Percentiles rank a stretch among this genome's conserved stretches.
Conservation (phyloP, 1,284 basidiomycete genomes). For the Pseudozyma pruni region DNA sequence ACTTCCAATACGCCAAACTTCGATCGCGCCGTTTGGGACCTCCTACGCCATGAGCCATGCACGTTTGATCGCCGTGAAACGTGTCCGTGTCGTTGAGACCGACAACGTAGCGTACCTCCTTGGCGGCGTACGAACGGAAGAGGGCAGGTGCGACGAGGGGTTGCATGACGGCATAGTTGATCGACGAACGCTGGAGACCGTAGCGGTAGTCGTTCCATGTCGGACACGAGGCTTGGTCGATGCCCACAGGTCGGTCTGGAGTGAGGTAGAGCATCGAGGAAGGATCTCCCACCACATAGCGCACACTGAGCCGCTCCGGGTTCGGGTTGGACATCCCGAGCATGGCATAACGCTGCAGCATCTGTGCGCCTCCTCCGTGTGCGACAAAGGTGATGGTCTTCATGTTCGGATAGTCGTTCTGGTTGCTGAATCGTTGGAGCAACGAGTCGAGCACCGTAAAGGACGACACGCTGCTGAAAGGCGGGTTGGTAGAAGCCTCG, state of each 20-base stretch:
- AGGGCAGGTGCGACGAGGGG: conserved; percentile 5
- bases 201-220: conserved; percentile 56
- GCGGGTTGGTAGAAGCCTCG: conserved; percentile 40
- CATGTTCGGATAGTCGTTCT: conserved; percentile 45
- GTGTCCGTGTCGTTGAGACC: conserved; percentile 37
- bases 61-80: conserved; percentile 54
- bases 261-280: conserved; percentile 59
- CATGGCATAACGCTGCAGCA: conserved; percentile 55
- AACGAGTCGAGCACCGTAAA: conserved; percentile 48
- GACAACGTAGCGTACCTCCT: conserved; percentile 54
- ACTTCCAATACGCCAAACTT: conserved; percentile 58
- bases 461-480: conserved; percentile 11
- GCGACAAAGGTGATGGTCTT: conserved; percentile 58
- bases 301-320: conserved; percentile 23
- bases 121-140: conserved; percentile 45
- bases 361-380: conserved; percentile 60
- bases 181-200: conserved; percentile 26
- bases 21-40: conserved; percentile 40
- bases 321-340: conserved; percentile 29
- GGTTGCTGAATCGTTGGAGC: conserved; percentile 33
- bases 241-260: conserved; percentile 43
- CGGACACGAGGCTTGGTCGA: conserved; percentile 25
- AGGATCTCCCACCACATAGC: conserved; percentile 56
- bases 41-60: conserved; percentile 51
- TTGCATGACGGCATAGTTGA: conserved; percentile 16